These are phyloP conservation scores for Cryphonectria carpinicola DNA, from an alignment of 2,329 filamentous ascomycete species.

Conservation along the genomic window DNA sequence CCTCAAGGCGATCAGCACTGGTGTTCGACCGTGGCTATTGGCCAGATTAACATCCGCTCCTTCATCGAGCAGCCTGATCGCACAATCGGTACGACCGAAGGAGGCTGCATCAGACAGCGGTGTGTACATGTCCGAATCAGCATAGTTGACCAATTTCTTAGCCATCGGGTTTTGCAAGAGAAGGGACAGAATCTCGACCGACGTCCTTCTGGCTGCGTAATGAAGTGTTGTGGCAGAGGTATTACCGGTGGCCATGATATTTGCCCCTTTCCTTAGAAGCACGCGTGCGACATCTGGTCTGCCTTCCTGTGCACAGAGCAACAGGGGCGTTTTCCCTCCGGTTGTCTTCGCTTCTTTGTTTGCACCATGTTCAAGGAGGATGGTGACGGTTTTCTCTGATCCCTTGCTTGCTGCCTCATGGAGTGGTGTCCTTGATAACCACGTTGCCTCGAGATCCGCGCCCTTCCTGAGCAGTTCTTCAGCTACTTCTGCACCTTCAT, in stretches of 20 bases:
- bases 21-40: not conserved
- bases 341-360: not conserved
- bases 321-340: not conserved
- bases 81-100: not conserved
- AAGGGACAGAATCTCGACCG: not conserved
- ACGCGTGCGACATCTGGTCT: not conserved
- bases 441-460: not conserved
- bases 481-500: not conserved
- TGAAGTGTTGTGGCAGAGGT: not conserved
- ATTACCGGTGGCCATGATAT: not conserved
- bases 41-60: not conserved
- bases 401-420: not conserved
- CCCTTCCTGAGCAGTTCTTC: not conserved
- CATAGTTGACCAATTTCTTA: not conserved
- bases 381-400: not conserved
- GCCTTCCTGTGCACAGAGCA: not conserved
- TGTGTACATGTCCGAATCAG: not conserved
- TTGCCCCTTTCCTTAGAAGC: not conserved
- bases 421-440: not conserved
- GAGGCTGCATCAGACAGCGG: not conserved
- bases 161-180: not conserved
- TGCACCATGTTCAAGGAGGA: not conserved
- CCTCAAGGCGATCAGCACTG: not conserved
- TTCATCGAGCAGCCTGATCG: not conserved
- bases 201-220: not conserved